A percentile compares a stretch with the other conserved stretches of the same genome.
Evolutionary conservation across 257 asterid species (phyloP).

Genomic region (Salvia rosmarinus): DNA sequence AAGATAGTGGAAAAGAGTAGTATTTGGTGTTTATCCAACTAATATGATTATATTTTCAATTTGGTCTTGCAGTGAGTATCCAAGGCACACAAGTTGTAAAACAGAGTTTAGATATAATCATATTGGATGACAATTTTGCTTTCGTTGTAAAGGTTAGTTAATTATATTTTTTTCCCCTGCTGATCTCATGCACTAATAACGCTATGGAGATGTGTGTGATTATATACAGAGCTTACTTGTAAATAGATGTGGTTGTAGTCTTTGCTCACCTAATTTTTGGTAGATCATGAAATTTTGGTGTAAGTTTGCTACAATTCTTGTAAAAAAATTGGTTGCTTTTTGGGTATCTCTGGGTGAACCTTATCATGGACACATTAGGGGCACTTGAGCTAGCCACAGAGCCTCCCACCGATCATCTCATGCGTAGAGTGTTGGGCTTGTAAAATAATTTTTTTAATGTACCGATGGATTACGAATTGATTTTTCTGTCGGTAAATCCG

Average conservation of each 20-base stretch:
- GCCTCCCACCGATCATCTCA: constrained; percentile 95
- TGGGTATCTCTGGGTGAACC: constrained; percentile 86
- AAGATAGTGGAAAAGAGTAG: neutral
- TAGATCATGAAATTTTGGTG: neutral
- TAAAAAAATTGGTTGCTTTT: constrained; percentile 22
- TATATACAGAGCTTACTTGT: neutral
- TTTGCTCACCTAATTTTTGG: neutral
- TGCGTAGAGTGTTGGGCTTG: constrained; percentile 88
- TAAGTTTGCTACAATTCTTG: neutral
- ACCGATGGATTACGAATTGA: too few relatives aligned
- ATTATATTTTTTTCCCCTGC: neutral
- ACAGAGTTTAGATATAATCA: constrained; percentile 96
- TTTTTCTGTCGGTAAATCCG: too few relatives aligned
- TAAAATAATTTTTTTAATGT: too few relatives aligned
- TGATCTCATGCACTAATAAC: neutral
- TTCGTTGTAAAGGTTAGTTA: constrained; percentile 92
- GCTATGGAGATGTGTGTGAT: constrained; percentile 6
- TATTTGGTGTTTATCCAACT: constrained; percentile 14
- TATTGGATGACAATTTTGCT: constrained; percentile 91
- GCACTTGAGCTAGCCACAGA: constrained; percentile 98
- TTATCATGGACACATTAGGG: constrained; percentile 97
- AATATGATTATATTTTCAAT: constrained; percentile 10
- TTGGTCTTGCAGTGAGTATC: constrained; percentile 97
- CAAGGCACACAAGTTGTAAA: constrained; percentile 98
- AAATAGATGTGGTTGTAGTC: neutral